These are phyloP conservation scores for Citropsis articulata DNA, from an alignment of 345 rosid genomes.

Conservation along the genomic window DNA sequence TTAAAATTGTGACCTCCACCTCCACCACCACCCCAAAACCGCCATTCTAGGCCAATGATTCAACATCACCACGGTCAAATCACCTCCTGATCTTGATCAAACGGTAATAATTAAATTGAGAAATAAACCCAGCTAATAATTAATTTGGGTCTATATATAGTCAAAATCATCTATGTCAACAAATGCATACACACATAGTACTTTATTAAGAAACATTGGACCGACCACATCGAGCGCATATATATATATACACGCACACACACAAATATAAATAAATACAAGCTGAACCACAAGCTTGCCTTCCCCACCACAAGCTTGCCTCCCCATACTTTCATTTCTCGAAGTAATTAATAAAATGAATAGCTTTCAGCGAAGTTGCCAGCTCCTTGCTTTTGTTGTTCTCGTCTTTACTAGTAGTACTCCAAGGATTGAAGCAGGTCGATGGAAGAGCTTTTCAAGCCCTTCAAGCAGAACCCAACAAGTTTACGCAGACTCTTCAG, in stretches of 20 bases:
- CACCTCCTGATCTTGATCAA: neutral
- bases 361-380: neutral
- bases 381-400: neutral
- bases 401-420: neutral
- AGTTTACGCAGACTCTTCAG: neutral
- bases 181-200: neutral
- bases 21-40: constrained; percentile 6
- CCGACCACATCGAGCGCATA: neutral
- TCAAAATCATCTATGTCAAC: neutral
- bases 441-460: constrained; percentile 4
- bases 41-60: constrained; percentile 11
- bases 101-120: neutral
- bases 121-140: neutral
- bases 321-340: neutral
- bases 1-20: constrained; percentile 12
- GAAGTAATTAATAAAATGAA: neutral
- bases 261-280: neutral
- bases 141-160: neutral
- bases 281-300: neutral
- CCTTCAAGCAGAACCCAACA: constrained; percentile 9
- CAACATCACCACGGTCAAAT: neutral
- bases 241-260: rapidly evolving
- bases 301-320: neutral
- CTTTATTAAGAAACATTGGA: neutral
- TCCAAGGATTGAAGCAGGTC: constrained; percentile 6